Evolutionary conservation across 2,329 filamentous ascomycete genomes (phyloP).

Genomic region (Nemania abortiva): DNA sequence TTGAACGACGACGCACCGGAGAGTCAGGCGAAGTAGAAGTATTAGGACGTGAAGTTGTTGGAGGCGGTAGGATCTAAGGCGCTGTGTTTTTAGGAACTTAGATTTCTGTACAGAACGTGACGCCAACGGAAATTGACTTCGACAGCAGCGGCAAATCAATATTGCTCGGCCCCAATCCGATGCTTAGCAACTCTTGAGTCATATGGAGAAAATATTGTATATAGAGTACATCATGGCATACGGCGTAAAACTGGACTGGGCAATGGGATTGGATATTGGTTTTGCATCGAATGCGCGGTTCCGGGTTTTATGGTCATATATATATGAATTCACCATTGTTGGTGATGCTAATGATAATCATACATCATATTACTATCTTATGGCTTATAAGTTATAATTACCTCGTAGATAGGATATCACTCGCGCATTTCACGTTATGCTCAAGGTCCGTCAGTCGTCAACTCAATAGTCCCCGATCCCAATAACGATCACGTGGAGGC

Average conservation of each 20-base stretch:
- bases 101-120: not conserved
- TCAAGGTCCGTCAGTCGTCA: no score
- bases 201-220: conserved; percentile 11
- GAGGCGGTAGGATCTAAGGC: conserved; percentile 61
- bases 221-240: conserved; percentile 18
- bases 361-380: not conserved
- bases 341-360: conserved; percentile 21
- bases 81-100: not conserved
- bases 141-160: not conserved
- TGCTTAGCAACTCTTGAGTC: not conserved
- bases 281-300: conserved; percentile 23
- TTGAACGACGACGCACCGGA: conserved; percentile 74
- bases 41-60: conserved; percentile 73
- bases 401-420: not conserved
- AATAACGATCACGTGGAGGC: not conserved
- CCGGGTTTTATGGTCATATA: conserved; percentile 5
- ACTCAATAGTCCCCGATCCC: not conserved
- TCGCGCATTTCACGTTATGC: not conserved
- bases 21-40: conserved; percentile 75
- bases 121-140: not conserved
- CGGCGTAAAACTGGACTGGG: conserved; percentile 6
- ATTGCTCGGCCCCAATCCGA: not conserved
- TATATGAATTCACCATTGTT: not conserved
- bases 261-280: conserved; percentile 17
- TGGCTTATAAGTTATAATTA: not conserved